Evolutionary conservation across 352 stramenopile species (phyloP).

Genomic region (Poterioochromonas sp.): DNA sequence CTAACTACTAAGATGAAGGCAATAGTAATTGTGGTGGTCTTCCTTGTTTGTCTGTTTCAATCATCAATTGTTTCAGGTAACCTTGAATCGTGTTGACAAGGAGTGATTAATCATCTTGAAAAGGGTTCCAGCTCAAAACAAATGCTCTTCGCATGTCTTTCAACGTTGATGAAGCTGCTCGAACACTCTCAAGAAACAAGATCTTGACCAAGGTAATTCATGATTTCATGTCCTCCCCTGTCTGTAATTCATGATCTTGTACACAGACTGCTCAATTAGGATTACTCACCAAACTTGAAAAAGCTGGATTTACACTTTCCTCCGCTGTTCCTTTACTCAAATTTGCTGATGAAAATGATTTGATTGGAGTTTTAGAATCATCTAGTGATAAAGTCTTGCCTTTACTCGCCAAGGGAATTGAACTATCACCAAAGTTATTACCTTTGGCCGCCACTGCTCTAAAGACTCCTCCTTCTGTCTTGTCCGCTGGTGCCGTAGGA

Average conservation of each 20-base stretch:
- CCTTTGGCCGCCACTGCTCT: background rate
- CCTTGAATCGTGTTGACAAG: too few species aligned
- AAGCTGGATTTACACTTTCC: constrained; percentile 11
- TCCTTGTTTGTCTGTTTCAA: too few species aligned
- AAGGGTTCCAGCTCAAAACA: too few species aligned
- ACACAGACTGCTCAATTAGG: constrained; percentile 3
- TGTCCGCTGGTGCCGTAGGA: background rate
- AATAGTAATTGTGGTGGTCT: too few species aligned
- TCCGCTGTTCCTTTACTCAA: constrained; percentile 19
- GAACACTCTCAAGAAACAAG: background rate
- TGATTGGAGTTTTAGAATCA: constrained; percentile 5
- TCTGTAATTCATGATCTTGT: background rate
- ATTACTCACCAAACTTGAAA: background rate
- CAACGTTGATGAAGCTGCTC: background rate
- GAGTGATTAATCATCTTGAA: too few species aligned
- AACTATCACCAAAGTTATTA: background rate
- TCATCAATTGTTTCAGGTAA: too few species aligned
- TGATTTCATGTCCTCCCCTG: background rate
- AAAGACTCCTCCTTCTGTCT: background rate
- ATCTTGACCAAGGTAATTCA: constrained; percentile 16
- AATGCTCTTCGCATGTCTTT: background rate
- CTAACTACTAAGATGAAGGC: too few species aligned
- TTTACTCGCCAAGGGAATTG: background rate
- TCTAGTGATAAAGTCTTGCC: constrained; percentile 20
- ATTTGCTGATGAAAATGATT: constrained; percentile 8